Evolutionary conservation across 2,329 filamentous ascomycete species (phyloP).

Genomic region (Phyllosticta paracitricarpa): DNA sequence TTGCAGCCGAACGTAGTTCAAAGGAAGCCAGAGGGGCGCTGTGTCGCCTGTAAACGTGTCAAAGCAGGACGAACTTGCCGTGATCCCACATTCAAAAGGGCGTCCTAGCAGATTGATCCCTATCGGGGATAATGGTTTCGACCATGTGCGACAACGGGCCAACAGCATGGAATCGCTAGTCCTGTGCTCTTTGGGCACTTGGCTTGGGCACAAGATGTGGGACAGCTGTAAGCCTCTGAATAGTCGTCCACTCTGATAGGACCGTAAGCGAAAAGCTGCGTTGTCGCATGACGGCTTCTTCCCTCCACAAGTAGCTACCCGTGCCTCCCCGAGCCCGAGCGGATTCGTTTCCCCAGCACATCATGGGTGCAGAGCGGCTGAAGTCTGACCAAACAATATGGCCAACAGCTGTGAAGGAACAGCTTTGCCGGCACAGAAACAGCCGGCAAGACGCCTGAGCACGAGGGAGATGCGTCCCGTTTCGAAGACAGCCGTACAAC

Average conservation of each 20-base stretch:
- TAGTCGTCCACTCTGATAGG: neutral
- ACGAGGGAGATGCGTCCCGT: neutral
- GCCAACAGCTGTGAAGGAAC: neutral
- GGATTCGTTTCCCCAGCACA: neutral
- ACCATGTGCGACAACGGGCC: neutral
- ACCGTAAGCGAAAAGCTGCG: neutral
- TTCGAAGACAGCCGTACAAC: neutral
- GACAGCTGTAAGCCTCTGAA: neutral
- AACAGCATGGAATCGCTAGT: neutral
- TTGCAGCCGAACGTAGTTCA: neutral
- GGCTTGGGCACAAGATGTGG: neutral
- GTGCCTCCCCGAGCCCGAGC: neutral
- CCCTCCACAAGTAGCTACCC: neutral
- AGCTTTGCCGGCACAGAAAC: neutral
- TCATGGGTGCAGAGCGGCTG: neutral
- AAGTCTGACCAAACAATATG: neutral
- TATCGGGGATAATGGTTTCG: neutral
- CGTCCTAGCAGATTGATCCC: neutral
- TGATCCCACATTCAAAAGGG: neutral
- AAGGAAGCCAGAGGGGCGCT: neutral
- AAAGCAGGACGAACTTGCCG: neutral
- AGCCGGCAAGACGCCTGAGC: neutral
- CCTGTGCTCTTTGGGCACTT: neutral
- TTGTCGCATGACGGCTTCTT: neutral
- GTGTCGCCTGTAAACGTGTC: neutral